Percentiles rank a stretch among this genome's conserved stretches.
Evolutionary conservation across 345 rosid species (phyloP).

Genomic region (Citrus mangshanensis): DNA sequence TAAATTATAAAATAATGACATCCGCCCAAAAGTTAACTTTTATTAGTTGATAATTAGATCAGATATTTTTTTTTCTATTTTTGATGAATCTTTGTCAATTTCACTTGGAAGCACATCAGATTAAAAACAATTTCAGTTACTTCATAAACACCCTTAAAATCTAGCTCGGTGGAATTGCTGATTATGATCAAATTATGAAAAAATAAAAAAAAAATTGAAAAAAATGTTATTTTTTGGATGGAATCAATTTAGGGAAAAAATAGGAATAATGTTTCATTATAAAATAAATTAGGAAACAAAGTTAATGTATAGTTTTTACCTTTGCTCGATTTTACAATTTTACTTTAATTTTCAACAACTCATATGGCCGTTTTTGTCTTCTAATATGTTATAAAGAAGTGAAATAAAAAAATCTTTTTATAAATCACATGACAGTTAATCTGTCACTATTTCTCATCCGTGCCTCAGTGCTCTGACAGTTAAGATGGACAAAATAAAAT

Average conservation of each 20-base stretch:
- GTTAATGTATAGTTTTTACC: not conserved
- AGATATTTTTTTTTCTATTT: no score
- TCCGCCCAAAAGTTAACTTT: no score
- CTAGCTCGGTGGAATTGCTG: not conserved
- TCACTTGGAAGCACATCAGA: no score
- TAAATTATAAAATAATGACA: no score
- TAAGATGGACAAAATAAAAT: not conserved
- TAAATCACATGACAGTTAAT: not conserved
- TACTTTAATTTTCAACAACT: not conserved
- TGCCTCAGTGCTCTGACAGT: not conserved
- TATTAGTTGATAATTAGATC: no score
- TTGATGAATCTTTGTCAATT: no score
- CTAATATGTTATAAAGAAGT: not conserved
- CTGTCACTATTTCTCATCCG: not conserved
- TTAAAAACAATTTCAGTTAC: not conserved
- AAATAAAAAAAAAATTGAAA: not conserved
- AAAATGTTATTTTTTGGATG: no score
- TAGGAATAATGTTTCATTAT: not conserved
- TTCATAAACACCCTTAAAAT: not conserved
- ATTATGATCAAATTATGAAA: not conserved
- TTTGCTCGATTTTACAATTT: not conserved
- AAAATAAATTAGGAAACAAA: no score
- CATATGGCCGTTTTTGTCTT: not conserved
- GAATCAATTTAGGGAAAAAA: no score
- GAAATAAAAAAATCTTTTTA: not conserved